phyloP scores from a whole-genome alignment of 306 rosid species.

The Castanospermum australe region DNA sequence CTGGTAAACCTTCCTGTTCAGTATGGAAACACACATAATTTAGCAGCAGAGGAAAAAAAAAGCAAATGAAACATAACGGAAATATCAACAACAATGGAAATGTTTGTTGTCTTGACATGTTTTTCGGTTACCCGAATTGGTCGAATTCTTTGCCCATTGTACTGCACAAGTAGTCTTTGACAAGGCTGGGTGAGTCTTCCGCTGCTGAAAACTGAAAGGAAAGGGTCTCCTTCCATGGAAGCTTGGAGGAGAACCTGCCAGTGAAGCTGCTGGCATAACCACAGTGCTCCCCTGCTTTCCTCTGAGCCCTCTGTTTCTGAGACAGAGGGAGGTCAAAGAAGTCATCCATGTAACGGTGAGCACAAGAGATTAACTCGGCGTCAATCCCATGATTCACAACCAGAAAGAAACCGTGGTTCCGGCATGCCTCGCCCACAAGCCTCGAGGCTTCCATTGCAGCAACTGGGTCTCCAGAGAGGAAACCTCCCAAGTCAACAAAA shows the following conservation, averaged over 20 bases:
- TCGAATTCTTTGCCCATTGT: slow-evolving; percentile 61
- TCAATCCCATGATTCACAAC: slow-evolving; percentile 84
- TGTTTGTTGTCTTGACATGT: neutral
- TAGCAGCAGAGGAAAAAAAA: neutral
- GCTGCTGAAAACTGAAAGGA: slow-evolving; percentile 63
- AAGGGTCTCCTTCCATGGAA: slow-evolving; percentile 95
- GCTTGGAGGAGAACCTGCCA: slow-evolving; percentile 80
- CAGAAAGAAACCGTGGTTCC: slow-evolving; percentile 82
- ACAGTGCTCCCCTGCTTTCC: slow-evolving; percentile 78
- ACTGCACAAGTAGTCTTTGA: slow-evolving; percentile 50
- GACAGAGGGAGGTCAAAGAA: slow-evolving; percentile 74
- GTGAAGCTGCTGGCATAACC: slow-evolving; percentile 98
- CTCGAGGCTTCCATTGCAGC: slow-evolving; percentile 53
- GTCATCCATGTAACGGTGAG: slow-evolving; percentile 64
- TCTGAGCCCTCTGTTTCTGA: slow-evolving; percentile 79
- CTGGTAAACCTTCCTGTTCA: slow-evolving; percentile 61
- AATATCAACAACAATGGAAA: neutral
- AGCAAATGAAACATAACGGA: neutral
- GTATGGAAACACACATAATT: neutral
- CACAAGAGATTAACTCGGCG: slow-evolving; percentile 43
- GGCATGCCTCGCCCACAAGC: slow-evolving; percentile 69
- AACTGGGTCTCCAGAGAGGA: slow-evolving; percentile 58
- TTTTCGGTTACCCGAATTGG: slow-evolving; percentile 63
- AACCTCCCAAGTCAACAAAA: slow-evolving; percentile 56
- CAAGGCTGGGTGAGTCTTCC: slow-evolving; percentile 24